A percentile compares a stretch with the other conserved stretches of the same genome.
Conservation (phyloP, 2,329 filamentous ascomycete species). For the Colletotrichum orbiculare region DNA sequence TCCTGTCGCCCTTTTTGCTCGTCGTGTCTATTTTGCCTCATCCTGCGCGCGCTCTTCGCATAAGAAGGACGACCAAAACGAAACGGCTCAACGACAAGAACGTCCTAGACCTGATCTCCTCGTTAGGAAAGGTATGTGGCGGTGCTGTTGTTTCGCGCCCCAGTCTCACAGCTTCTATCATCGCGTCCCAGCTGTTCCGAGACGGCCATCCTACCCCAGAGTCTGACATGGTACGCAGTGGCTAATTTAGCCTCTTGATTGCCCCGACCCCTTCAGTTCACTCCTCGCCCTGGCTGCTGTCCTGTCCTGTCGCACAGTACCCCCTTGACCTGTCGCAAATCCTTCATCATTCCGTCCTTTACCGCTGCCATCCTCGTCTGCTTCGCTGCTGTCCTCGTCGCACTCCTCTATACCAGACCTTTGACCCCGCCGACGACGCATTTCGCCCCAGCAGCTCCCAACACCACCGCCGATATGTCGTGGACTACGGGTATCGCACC, state of each 20-base stretch:
- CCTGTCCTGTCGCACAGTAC: slow-evolving; percentile 9
- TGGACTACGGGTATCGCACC: slow-evolving; percentile 60
- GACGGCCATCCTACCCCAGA: slow-evolving; percentile 4
- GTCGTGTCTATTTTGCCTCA: slow-evolving; percentile 5
- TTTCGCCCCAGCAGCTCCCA: not conserved
- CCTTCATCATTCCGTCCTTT: slow-evolving; percentile 31
- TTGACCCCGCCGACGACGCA: slow-evolving; percentile 1
- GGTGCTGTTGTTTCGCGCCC: not conserved
- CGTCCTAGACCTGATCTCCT: too few relatives aligned
- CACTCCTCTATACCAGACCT: not conserved
- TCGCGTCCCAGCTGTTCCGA: not conserved
- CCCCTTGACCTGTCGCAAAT: slow-evolving; percentile 1
- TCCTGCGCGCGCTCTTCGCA: slow-evolving; percentile 9
- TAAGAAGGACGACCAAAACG: slow-evolving; percentile 3
- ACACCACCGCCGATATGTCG: slow-evolving; percentile 43
- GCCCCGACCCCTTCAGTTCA: too few relatives aligned
- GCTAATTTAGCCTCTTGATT: too few relatives aligned
- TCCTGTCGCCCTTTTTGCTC: slow-evolving; percentile 24
- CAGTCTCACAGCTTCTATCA: not conserved
- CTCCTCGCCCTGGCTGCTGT: not conserved
- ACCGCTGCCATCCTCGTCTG: slow-evolving; percentile 22
- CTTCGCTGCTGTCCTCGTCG: slow-evolving; percentile 19
- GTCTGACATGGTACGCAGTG: too few relatives aligned
- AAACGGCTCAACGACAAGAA: not conserved
- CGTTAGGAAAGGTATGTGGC: too few relatives aligned